Conservation (phyloP, 139 green algal genomes). For the Chlorella sp. region DNA sequence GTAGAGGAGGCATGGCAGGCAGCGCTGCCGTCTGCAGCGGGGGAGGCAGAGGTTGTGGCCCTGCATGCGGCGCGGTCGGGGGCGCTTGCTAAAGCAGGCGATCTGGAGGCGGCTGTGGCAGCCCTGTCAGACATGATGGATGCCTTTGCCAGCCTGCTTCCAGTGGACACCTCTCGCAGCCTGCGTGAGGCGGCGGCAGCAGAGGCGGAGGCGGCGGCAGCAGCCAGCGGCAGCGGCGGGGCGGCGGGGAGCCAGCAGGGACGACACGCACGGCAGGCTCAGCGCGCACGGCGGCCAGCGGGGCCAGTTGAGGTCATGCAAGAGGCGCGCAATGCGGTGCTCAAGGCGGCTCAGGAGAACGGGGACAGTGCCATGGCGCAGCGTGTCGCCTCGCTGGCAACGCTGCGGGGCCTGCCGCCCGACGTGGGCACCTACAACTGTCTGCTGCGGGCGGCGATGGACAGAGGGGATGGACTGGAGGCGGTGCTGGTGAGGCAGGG, state of each 20-base stretch:
- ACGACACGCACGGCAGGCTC: neutral
- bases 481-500: slow-evolving; percentile 14
- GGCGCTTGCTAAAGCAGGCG: neutral
- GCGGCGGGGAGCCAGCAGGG: neutral
- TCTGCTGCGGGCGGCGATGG: slow-evolving; percentile 19
- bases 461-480: slow-evolving; percentile 11
- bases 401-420: slow-evolving; percentile 29
- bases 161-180: neutral
- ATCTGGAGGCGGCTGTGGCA: neutral
- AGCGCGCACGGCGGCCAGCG: neutral
- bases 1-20: neutral
- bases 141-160: neutral
- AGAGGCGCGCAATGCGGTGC: slow-evolving; percentile 5
- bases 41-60: neutral
- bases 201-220: neutral
- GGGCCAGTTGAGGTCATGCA: neutral
- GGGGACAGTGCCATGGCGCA: neutral
- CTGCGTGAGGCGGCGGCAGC: neutral
- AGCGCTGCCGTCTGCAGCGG: neutral
- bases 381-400: slow-evolving; percentile 4
- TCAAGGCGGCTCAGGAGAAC: slow-evolving; percentile 4
- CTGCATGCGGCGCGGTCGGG: slow-evolving; percentile 23
- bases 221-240: neutral
- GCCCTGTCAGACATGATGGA: slow-evolving; percentile 16
- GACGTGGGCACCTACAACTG: slow-evolving; percentile 25